Evolutionary conservation across 2,329 filamentous ascomycete genomes (phyloP), one percentile per base, ranked within the genome.

Genomic region (Periglandula ipomoeae): DNA sequence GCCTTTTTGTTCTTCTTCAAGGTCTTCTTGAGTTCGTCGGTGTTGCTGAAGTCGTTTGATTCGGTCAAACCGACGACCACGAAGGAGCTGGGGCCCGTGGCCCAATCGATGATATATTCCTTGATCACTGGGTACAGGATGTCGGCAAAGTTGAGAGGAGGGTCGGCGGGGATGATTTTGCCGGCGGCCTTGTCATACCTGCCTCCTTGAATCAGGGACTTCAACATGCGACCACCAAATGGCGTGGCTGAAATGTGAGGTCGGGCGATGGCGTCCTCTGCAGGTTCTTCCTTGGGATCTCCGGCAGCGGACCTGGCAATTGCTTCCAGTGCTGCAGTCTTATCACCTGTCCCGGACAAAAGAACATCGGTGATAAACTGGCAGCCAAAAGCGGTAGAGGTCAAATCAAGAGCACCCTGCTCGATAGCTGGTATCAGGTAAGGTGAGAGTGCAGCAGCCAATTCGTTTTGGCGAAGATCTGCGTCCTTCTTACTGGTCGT

Each of bases 401-500:
- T 77, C 19, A 98, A 75, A 34, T 84, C 79, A 3, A 73, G 69
- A 1, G 89, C 79, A 22, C 83, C 78, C 2, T 80, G 72, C 1
- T 80, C 76, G 51, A 97, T 84, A 35, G 87, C 80, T 39, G 82
- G 77, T 26, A 98, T 74, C 3, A 97, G 72, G 26, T 82, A 78
- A 2, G 87, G 82, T 1, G 89, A 89, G 24, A 95, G 70, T 10
- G 82, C 76, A 51, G 82, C 79, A 20, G 88, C 72, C 38, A 98
- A 73, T 64, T 96, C 93, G 57, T 80, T 75, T 50, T 86, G 81
- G 51, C 93, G 81, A 20, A 78, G 68, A 47, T 85, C 82, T 0
- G 88, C 75, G 50, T 95, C 89, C 69, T 98, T 98, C 71, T 97
- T 98, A 55, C 88, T 95, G 2, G 90, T 97, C 13, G 78, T 82